These are phyloP conservation scores for Colletotrichum higginsianum DNA, from an alignment of 2,329 filamentous ascomycete genomes.

Conservation along the genomic window DNA sequence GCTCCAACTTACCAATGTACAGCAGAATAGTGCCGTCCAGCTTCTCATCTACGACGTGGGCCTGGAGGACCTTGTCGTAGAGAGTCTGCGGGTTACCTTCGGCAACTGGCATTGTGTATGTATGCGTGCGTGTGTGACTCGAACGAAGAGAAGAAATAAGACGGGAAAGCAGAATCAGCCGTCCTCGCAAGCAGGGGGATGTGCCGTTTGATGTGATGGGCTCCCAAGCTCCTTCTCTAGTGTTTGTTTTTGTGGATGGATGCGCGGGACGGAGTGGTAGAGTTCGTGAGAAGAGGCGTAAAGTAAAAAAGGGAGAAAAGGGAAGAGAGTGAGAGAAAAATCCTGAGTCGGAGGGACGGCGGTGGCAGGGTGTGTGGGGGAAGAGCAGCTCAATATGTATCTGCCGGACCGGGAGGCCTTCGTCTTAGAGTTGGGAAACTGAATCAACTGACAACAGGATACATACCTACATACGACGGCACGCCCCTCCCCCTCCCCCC, in stretches of 20 bases:
- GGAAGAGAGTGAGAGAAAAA: constrained; percentile 31
- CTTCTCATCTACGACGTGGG: constrained; percentile 96
- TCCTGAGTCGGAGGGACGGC: constrained; percentile 29
- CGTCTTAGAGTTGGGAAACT: constrained; percentile 26
- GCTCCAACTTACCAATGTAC: constrained; percentile 82
- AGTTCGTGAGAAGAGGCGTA: constrained; percentile 26
- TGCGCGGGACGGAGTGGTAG: background rate
- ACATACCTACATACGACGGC: background rate
- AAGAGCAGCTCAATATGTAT: constrained; percentile 42
- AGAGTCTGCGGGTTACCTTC: constrained; percentile 84
- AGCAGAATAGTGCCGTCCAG: constrained; percentile 92
- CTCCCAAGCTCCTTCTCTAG: constrained; percentile 10
- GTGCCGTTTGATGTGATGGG: background rate
- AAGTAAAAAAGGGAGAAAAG: constrained; percentile 17
- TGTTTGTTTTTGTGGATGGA: background rate
- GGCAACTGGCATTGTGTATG: constrained; percentile 78
- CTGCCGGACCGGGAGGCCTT: constrained; percentile 41
- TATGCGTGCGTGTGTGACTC: constrained; percentile 44
- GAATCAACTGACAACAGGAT: constrained; percentile 25
- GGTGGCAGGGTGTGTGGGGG: constrained; percentile 34
- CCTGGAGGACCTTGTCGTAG: constrained; percentile 97
- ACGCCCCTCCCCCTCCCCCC: background rate
- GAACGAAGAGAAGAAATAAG: background rate
- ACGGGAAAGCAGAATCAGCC: constrained; percentile 7
- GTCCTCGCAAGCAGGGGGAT: constrained; percentile 16